Evolutionary conservation across 495 filamentous ascomycete genomes (phyloP).

Genomic region (Penicillium samsonianum): DNA sequence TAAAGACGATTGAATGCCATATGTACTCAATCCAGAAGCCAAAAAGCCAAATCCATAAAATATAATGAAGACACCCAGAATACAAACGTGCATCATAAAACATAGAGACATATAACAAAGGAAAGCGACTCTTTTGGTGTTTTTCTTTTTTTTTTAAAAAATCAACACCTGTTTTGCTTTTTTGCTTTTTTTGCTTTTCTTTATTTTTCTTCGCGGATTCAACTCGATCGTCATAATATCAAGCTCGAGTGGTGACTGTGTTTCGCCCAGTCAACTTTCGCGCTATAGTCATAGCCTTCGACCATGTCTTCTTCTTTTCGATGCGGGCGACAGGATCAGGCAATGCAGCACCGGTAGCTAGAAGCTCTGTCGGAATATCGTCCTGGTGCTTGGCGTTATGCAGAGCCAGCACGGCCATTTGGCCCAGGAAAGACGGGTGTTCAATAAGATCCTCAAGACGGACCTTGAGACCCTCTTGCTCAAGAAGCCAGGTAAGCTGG

Average conservation of each 20-base stretch:
- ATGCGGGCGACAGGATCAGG: slow-evolving; percentile 16
- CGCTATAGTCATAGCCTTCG: slow-evolving; percentile 35
- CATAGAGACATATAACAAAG: not conserved
- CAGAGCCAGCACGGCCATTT: slow-evolving; percentile 48
- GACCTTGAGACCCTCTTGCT: slow-evolving; percentile 51
- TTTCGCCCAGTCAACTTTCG: slow-evolving; percentile 34
- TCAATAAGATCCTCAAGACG: slow-evolving; percentile 53
- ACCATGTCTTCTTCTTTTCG: slow-evolving; percentile 36
- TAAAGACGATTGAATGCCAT: not conserved
- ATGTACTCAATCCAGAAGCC: not conserved
- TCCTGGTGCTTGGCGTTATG: slow-evolving; percentile 35
- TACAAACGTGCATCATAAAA: not conserved
- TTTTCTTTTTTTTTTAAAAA: not conserved
- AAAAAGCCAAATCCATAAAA: slow-evolving; percentile 1
- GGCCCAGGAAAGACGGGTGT: slow-evolving; percentile 51
- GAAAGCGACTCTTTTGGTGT: slow-evolving; percentile 3
- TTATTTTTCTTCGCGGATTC: slow-evolving; percentile 2
- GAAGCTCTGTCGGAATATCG: slow-evolving; percentile 16
- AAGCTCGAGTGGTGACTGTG: slow-evolving; percentile 21
- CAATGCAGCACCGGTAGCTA: slow-evolving; percentile 18
- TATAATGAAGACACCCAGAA: not conserved
- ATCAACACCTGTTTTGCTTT: slow-evolving; percentile 1
- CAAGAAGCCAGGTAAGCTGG: slow-evolving; percentile 48
- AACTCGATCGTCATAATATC: not conserved
- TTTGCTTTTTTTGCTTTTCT: slow-evolving; percentile 10